A percentile compares a stretch with the other conserved stretches of the same genome.
Conservation (phyloP, 2,329 filamentous ascomycete species). For the Fusarium nelsonii region DNA sequence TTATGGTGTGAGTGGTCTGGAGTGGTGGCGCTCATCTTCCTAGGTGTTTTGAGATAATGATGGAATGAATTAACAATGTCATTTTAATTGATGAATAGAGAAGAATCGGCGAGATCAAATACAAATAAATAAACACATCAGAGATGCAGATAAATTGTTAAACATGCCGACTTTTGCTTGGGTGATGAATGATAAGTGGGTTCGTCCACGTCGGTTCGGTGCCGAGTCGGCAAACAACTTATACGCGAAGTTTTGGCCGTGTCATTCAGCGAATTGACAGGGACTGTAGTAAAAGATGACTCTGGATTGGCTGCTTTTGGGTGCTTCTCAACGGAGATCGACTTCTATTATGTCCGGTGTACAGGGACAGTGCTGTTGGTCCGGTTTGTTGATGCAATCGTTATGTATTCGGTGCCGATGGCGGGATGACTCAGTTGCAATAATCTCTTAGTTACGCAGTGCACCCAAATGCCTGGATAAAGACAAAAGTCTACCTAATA, state of each 20-base stretch:
- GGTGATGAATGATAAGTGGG: slow-evolving; percentile 11
- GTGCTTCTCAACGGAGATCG: background rate
- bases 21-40: slow-evolving; percentile 18
- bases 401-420: slow-evolving; percentile 1
- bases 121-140: slow-evolving; percentile 24
- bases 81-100: background rate
- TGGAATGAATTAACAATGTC: background rate
- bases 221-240: slow-evolving; percentile 31
- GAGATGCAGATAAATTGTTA: slow-evolving; percentile 6
- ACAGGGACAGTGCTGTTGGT: background rate
- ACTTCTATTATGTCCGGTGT: slow-evolving; percentile 8
- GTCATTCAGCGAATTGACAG: slow-evolving; percentile 2
- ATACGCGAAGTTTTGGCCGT: background rate
- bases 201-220: slow-evolving; percentile 25
- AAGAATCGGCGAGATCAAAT: background rate
- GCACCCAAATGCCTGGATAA: no score
- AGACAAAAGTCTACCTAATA: no score
- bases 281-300: background rate
- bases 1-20: background rate
- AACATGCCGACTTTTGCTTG: slow-evolving; percentile 8
- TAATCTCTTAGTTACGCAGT: no score
- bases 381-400: background rate
- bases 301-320: background rate
- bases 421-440: slow-evolving; percentile 2
- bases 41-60: background rate